Evolutionary conservation across 495 filamentous ascomycete species (phyloP).

Genomic region (Penicillium lagena): DNA sequence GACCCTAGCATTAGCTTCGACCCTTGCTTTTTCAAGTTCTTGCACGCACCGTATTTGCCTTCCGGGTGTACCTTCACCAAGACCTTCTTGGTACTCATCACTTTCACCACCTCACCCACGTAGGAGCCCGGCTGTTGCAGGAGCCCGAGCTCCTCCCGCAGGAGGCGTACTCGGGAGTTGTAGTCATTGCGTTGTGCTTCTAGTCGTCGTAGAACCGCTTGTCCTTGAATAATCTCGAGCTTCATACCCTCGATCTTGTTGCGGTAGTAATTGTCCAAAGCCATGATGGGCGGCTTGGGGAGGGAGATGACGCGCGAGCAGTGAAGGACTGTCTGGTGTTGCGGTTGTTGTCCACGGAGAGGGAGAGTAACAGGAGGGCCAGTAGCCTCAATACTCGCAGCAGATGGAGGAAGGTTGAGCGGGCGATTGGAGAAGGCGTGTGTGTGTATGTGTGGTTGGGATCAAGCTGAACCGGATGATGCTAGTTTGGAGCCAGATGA

Average conservation of each 20-base stretch:
- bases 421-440: neutral
- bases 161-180: constrained; percentile 92
- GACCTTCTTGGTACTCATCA: constrained; percentile 99
- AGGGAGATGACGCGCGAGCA: constrained; percentile 19
- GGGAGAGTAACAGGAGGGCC: neutral
- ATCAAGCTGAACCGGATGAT: too few species aligned
- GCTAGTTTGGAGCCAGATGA: too few species aligned
- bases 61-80: constrained; percentile 98
- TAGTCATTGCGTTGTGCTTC: constrained; percentile 99
- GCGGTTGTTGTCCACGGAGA: constrained; percentile 1
- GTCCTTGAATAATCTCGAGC: constrained; percentile 97
- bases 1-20: constrained; percentile 6
- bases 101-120: constrained; percentile 98
- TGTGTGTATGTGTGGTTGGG: neutral
- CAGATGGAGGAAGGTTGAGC: neutral
- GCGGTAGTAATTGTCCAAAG: constrained; percentile 97
- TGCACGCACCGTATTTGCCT: constrained; percentile 95
- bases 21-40: neutral
- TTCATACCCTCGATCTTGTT: constrained; percentile 99
- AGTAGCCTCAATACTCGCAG: too few species aligned
- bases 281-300: constrained; percentile 50
- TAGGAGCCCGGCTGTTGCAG: constrained; percentile 97
- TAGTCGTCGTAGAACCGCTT: constrained; percentile 87
- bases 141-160: constrained; percentile 93
- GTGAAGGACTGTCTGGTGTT: constrained; percentile 1